A percentile compares a stretch with the other conserved stretches of the same genome.
phyloP scores from a whole-genome alignment of 1,139 yeast species.

The Kodamaea derodonti region DNA sequence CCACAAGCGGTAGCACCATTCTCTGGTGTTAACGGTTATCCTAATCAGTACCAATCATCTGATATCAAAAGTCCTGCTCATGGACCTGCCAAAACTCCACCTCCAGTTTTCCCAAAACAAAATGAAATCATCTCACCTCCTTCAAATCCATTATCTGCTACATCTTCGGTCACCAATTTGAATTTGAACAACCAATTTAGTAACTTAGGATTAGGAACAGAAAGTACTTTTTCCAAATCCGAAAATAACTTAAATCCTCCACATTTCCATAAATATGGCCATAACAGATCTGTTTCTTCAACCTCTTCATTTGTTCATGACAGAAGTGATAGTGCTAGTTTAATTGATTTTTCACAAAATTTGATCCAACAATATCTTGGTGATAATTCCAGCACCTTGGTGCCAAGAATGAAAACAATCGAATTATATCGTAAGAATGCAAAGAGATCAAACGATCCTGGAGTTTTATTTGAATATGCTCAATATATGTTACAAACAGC shows the following conservation, averaged over 20 bases:
- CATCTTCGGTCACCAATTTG: conserved; percentile 39
- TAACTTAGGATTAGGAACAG: conserved; percentile 1
- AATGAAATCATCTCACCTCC: conserved; percentile 22
- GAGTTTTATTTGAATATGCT: conserved; percentile 82
- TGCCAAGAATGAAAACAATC: conserved; percentile 82
- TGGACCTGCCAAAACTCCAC: conserved; percentile 11
- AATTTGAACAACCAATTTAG: conserved; percentile 16
- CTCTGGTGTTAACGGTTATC: background rate
- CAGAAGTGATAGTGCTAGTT: conserved; percentile 31
- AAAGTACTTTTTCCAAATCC: conserved; percentile 20
- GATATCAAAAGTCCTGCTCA: conserved; percentile 1
- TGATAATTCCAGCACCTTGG: conserved; percentile 44
- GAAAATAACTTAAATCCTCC: conserved; percentile 25
- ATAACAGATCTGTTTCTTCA: conserved; percentile 38
- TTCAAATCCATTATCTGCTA: conserved; percentile 31
- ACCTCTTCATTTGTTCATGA: conserved; percentile 36
- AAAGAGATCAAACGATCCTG: conserved; percentile 79
- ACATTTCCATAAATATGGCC: conserved; percentile 17
- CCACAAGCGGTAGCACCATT: background rate
- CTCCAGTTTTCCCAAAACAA: conserved; percentile 14
- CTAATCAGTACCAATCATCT: background rate
- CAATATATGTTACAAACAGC: conserved; percentile 90
- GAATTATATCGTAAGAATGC: conserved; percentile 87
- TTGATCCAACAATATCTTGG: conserved; percentile 53
- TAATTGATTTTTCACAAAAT: conserved; percentile 41